phyloP scores from a whole-genome alignment of 768 basidiomycete genomes.

The Termitomyces sp. region DNA sequence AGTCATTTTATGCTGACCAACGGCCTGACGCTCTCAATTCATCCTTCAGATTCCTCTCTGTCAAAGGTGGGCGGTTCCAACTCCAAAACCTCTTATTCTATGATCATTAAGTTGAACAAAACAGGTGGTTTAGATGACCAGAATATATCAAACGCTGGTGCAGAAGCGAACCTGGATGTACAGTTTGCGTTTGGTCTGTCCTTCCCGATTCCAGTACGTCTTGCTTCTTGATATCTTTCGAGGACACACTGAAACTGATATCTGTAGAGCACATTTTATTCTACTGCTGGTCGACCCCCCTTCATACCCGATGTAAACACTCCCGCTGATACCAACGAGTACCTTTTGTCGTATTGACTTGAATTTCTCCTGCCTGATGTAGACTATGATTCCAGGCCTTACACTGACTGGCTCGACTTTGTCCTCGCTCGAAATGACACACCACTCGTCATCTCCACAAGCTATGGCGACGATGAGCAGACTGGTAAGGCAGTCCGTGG shows the following conservation, averaged over 20 bases:
- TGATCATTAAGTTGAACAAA: slow-evolving; percentile 6
- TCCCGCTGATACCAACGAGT: slow-evolving; percentile 36
- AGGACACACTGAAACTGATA: background rate
- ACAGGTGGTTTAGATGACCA: slow-evolving; percentile 62
- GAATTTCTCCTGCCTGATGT: background rate
- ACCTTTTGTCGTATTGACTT: background rate
- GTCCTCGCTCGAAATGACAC: slow-evolving; percentile 39
- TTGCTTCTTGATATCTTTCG: background rate
- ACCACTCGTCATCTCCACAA: slow-evolving; percentile 64
- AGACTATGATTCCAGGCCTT: slow-evolving; percentile 15
- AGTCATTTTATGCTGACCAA: slow-evolving; percentile 44
- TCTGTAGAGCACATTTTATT: slow-evolving; percentile 45
- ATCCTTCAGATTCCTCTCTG: slow-evolving; percentile 46
- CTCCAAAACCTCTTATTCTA: slow-evolving; percentile 1
- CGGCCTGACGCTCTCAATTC: slow-evolving; percentile 43
- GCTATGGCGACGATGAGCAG: slow-evolving; percentile 71
- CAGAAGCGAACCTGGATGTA: slow-evolving; percentile 63
- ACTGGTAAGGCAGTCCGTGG: slow-evolving; percentile 37
- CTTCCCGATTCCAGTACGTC: slow-evolving; percentile 44
- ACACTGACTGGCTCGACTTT: slow-evolving; percentile 55
- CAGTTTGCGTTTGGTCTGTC: slow-evolving; percentile 66
- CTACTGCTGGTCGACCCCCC: slow-evolving; percentile 59
- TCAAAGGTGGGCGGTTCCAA: slow-evolving; percentile 54
- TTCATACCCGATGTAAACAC: slow-evolving; percentile 43
- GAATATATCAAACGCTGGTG: slow-evolving; percentile 43